Percentiles rank a stretch among this genome's conserved stretches.
Evolutionary conservation across 1,139 yeast genomes (phyloP).

Genomic region (Blastobotrys ciferrii): DNA sequence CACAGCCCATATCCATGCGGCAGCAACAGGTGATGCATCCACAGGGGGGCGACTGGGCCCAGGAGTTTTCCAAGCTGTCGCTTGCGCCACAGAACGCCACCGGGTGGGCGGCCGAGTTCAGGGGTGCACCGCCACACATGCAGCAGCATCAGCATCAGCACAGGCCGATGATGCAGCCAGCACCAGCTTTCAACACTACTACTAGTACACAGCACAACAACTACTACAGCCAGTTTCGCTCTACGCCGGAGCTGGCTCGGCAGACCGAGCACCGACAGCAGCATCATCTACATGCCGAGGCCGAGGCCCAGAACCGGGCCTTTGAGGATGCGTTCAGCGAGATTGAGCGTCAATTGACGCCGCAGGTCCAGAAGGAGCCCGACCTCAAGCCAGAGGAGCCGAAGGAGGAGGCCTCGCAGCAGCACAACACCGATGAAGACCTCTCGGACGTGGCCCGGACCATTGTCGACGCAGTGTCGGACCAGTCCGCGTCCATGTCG

Average conservation of each 20-base stretch:
- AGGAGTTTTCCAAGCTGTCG: conserved; percentile 20
- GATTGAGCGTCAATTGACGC: conserved; percentile 23
- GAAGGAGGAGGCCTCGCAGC: no score
- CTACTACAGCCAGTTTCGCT: conserved; percentile 21
- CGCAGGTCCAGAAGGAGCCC: conserved; percentile 4
- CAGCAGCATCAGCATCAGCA: conserved; percentile 12
- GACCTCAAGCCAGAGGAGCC: conserved; percentile 9
- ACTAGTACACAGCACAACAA: conserved; percentile 6
- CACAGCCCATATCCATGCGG: no score
- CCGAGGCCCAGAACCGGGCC: conserved; percentile 23
- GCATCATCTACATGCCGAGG: conserved; percentile 21
- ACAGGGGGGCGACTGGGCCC: conserved; percentile 16
- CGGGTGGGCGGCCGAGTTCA: conserved; percentile 5
- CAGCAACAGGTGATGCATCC: no score
- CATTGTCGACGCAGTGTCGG: conserved; percentile 31
- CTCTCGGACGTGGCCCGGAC: conserved; percentile 34
- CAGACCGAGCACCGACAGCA: conserved; percentile 30
- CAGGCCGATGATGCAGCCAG: background rate
- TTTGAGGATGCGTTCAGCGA: conserved; percentile 33
- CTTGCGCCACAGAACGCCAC: background rate
- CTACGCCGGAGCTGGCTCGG: conserved; percentile 18
- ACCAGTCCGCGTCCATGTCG: conserved; percentile 17
- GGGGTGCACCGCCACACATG: conserved; percentile 11
- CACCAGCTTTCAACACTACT: background rate
- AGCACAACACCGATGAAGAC: no score